Conservation (phyloP, 331 rosid species). For the Cydonia oblonga region DNA sequence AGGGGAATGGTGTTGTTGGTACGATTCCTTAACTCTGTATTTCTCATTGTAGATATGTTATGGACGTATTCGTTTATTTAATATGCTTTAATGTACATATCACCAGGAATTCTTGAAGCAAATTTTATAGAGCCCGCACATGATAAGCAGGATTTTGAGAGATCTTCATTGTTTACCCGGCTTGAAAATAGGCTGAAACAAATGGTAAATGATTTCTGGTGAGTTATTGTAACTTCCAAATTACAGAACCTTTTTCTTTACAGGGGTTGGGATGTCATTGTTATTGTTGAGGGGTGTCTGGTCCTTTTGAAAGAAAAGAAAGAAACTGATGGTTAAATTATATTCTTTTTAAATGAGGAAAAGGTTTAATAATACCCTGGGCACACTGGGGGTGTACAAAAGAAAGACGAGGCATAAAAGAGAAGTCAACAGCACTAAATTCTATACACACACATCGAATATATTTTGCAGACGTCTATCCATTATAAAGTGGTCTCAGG, state of each 20-base stretch:
- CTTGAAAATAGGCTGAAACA: conserved; percentile 74
- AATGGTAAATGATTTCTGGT: conserved; percentile 74
- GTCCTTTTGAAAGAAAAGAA: not conserved
- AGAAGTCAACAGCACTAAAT: not conserved
- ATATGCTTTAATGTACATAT: conserved; percentile 11
- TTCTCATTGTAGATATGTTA: conserved; percentile 5
- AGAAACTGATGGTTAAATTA: not conserved
- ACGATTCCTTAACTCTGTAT: conserved; percentile 24
- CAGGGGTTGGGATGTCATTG: not conserved
- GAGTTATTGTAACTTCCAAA: conserved; percentile 17
- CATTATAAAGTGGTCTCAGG: not conserved
- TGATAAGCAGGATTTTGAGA: conserved; percentile 97
- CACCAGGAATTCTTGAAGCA: conserved; percentile 82
- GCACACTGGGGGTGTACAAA: not conserved
- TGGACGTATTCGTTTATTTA: conserved; percentile 1
- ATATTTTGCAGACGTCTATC: not conserved
- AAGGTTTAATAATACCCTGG: not conserved
- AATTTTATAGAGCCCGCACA: conserved; percentile 94
- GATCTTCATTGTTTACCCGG: conserved; percentile 61
- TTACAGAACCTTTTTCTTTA: not conserved
- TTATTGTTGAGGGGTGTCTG: not conserved
- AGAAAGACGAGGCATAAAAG: not conserved
- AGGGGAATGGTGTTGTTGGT: conserved; percentile 85
- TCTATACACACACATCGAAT: not conserved
- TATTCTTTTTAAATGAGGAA: not conserved